Evolutionary conservation across 495 filamentous ascomycete genomes (phyloP), one percentile per base, ranked within the genome.

Genomic region (Penicillium taxi): DNA sequence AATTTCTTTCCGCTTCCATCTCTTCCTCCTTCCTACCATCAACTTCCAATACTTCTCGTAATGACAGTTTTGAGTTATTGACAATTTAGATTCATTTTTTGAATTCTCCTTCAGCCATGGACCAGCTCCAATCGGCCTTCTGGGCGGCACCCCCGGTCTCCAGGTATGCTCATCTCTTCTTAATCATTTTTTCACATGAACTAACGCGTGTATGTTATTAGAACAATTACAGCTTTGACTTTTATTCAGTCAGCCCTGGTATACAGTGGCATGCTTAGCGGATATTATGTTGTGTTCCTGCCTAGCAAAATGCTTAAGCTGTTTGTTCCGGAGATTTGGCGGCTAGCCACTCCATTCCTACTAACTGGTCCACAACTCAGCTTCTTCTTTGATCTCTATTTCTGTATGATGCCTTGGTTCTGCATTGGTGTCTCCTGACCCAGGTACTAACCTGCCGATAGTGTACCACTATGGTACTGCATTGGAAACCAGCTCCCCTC

Each of bases 361-460:
- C 55, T 94, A 37, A 88, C 81, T 9, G 69, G 75, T 20, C 63
- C 70, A 11, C 41, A 73, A 21, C 49, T 90, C 34, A 58, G 56
- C 29, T 81, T 94, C 31, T 41, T 94, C 23, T 67, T 93, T 52
- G 86, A 96, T 61, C 80, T 89, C 17, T 91, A 86, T 63, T 84
- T 88, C 52, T 56, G 82, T 87, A 75, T 54, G 77, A 35, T 35
- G 32, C 38, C 33, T 50, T 29, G 32, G 36, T 39, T 18, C 28
- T 50, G 28, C 23, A 41, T 39, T 44, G 37, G 34, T 31, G 31
- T 35, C 25, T 5, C 5, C 15, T 44, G 26, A 44, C 24, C 39
- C 30, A 18, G 26, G 22, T 60, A 33, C 59, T 69, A 57, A 67
- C 48, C 16, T 14, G 19, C 35, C 9, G 22, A 28, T 40, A 80